Base-by-base conservation (phyloP, 2,329 filamentous ascomycete species). In the Fusarium austroafricanum region DNA sequence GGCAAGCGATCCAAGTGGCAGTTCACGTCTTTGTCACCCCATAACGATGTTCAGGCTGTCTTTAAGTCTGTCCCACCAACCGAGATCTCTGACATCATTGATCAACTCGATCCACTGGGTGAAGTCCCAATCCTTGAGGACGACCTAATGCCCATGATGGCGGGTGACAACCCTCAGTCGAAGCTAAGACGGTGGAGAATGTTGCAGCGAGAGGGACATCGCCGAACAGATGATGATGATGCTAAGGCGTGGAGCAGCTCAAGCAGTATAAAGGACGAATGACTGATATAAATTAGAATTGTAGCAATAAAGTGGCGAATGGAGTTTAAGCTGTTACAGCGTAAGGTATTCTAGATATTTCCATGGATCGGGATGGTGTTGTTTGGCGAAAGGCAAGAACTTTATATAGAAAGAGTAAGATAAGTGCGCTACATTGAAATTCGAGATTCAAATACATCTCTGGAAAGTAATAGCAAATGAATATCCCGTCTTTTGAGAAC, bases 31-130 rank as follows among this genome's bases (percentile, higher is more conserved):
- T 76, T 81, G 49, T 80, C 83, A n/a, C 87, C 87, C 4, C 88
- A 90, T 72, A 86, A 85, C 2, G 87, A 89, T 70, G 77, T 89
- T 35, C 84, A 87, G 58, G 83, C 85, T 2, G 87, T 89, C 2
- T 89, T 90, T 65, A 86, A 89, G 46, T 80, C 83, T 11, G 82
- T 87, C 40, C 86, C 87, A n/a, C 86, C 87, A 15, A 79, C 82
- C 46, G 72, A 74, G 2, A 66, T 79, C 14, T 61, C 75, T 9
- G 74, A 77, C 52, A 75, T 75, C 33, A 76, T 79, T n/a, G 78
- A 76, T 29, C 71, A 76, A 49, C 65, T 79, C 11, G 77, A 79
- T 46, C 75, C 76, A 2, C 52, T 79, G 31, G 75, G 75, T 28
- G 77, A 78, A 26, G 74, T 79, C 18, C 75, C 75, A 2, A 74